Conservation (phyloP, 768 basidiomycete genomes). For the Mrakia frigida region DNA sequence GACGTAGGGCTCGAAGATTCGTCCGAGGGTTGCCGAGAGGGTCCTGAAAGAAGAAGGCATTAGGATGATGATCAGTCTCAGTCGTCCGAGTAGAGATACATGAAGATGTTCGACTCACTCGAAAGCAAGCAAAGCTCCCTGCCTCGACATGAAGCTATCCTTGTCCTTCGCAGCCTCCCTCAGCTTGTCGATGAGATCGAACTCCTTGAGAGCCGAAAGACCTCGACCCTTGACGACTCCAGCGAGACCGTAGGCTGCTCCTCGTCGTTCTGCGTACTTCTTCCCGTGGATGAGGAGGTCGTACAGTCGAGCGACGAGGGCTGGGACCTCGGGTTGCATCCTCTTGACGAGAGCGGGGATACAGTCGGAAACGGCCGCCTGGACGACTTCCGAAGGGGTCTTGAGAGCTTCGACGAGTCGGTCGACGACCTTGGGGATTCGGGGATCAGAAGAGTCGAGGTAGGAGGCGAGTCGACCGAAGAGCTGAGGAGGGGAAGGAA, state of each 20-base stretch:
- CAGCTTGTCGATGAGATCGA: conserved; percentile 67
- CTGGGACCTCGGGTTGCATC: conserved; percentile 58
- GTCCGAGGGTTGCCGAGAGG: conserved; percentile 74
- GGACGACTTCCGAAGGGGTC: conserved; percentile 93
- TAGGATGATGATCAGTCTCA: no score
- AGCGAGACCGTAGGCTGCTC: conserved; percentile 92
- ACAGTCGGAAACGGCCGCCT: conserved; percentile 93
- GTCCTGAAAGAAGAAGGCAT: conserved; percentile 46
- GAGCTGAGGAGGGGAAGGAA: conserved; percentile 46
- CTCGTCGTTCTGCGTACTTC: conserved; percentile 91
- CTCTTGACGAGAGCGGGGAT: conserved; percentile 75
- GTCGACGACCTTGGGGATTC: conserved; percentile 75
- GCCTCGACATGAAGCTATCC: conserved; percentile 74
- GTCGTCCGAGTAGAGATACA: background rate
- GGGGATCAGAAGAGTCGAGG: conserved; percentile 66
- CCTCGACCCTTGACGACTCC: conserved; percentile 90
- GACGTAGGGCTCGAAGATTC: conserved; percentile 58
- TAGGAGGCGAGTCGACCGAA: conserved; percentile 89
- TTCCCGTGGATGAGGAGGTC: conserved; percentile 67
- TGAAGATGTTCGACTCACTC: conserved; percentile 48
- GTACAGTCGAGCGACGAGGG: conserved; percentile 71
- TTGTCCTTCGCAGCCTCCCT: conserved; percentile 79
- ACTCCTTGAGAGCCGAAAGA: conserved; percentile 76
- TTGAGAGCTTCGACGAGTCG: conserved; percentile 80
- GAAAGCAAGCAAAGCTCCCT: conserved; percentile 91